A percentile compares a stretch with the other conserved stretches of the same genome.
Conservation (phyloP, 495 filamentous ascomycete genomes). For the Bryoglossum gracile region DNA sequence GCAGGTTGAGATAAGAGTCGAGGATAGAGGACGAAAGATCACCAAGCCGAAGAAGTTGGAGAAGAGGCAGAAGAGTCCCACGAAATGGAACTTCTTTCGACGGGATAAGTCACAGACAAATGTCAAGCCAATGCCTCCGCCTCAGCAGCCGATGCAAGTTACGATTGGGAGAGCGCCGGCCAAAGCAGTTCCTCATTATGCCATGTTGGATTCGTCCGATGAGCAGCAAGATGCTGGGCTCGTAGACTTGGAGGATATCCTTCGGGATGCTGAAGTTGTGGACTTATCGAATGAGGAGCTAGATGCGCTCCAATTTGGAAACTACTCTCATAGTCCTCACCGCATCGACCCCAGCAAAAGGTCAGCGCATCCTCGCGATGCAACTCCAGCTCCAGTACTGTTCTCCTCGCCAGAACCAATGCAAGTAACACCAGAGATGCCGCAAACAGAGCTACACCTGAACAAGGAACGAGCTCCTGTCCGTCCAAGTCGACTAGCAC, state of each 20-base stretch:
- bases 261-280: conserved; percentile 48
- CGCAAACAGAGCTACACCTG: conserved; percentile 19
- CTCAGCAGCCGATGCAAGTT: conserved; percentile 37
- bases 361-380: conserved; percentile 1
- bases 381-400: not conserved
- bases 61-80: conserved; percentile 51
- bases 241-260: conserved; percentile 55
- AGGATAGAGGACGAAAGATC: conserved; percentile 15
- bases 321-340: conserved; percentile 16
- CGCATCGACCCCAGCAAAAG: conserved; percentile 9
- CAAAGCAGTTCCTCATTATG: conserved; percentile 66
- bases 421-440: conserved; percentile 4
- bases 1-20: conserved; percentile 11
- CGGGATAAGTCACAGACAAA: conserved; percentile 51
- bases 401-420: conserved; percentile 18
- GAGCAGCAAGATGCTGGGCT: conserved; percentile 57
- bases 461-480: conserved; percentile 17
- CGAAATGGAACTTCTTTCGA: conserved; percentile 82
- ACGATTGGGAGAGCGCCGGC: conserved; percentile 27
- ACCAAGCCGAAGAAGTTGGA: conserved; percentile 38
- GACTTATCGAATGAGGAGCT: conserved; percentile 20
- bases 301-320: conserved; percentile 23
- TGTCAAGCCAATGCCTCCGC: conserved; percentile 29
- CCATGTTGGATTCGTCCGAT: conserved; percentile 61
- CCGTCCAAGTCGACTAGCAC: conserved; percentile 47